Evolutionary conservation across 805 yeast species (phyloP).

Genomic region (Nakazawaea wickerhamii): DNA sequence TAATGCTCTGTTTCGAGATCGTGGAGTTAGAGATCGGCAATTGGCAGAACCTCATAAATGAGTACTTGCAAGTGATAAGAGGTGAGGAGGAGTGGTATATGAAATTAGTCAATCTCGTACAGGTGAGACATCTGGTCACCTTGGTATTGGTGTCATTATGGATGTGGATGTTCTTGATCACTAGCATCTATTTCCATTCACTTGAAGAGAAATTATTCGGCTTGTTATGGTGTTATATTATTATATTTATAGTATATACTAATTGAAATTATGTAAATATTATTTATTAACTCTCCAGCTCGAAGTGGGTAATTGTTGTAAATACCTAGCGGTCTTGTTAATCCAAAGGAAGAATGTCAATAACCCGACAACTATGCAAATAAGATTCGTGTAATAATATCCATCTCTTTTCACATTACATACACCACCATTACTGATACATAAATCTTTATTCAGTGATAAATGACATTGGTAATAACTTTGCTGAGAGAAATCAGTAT

Average conservation of each 20-base stretch:
- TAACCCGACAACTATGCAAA: slow-evolving; percentile 68
- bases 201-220: slow-evolving; percentile 72
- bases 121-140: slow-evolving; percentile 8
- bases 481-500: slow-evolving; percentile 17
- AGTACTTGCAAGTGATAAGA: too few relatives aligned
- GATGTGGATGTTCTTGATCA: slow-evolving; percentile 85
- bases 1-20: slow-evolving; percentile 63
- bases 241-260: slow-evolving; percentile 40
- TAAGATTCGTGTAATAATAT: slow-evolving; percentile 67
- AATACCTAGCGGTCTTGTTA: slow-evolving; percentile 48
- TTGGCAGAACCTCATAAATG: too few relatives aligned
- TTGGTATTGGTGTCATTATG: slow-evolving; percentile 43
- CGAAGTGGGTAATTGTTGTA: slow-evolving; percentile 68
- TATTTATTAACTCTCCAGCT: slow-evolving; percentile 63
- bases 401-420: slow-evolving; percentile 66
- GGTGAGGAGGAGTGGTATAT: background rate
- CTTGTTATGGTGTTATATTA: slow-evolving; percentile 52
- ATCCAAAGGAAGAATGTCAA: slow-evolving; percentile 62
- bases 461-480: slow-evolving; percentile 25
- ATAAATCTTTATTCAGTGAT: slow-evolving; percentile 36
- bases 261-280: slow-evolving; percentile 25
- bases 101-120: background rate
- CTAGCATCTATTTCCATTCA: slow-evolving; percentile 82
- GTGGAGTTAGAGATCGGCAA: slow-evolving; percentile 13
- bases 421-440: slow-evolving; percentile 50